Evolutionary conservation across 1,284 basidiomycete species (phyloP).

Genomic region (Cutaneotrichosporon dermatis): DNA sequence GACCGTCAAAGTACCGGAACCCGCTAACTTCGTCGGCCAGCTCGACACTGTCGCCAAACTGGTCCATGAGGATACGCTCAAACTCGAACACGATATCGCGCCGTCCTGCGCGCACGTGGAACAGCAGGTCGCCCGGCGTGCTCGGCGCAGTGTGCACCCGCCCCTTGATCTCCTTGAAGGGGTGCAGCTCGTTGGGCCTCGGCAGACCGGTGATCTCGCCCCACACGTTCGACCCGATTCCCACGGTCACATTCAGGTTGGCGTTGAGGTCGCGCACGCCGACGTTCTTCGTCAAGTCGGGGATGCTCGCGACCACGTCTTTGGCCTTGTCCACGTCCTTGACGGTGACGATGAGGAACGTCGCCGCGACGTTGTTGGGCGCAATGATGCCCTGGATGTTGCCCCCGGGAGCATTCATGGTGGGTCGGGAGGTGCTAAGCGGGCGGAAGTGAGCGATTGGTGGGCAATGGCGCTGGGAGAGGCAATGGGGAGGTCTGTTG

Average conservation of each 20-base stretch:
- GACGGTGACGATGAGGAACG: slow-evolving; percentile 29
- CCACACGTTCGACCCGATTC: slow-evolving; percentile 17
- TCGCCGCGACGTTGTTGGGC: slow-evolving; percentile 13
- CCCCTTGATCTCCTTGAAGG: slow-evolving; percentile 16
- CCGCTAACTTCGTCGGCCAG: slow-evolving; percentile 12
- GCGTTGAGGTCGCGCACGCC: slow-evolving; percentile 10
- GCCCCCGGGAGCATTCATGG: neutral
- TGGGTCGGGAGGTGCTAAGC: neutral
- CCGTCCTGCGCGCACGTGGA: slow-evolving; percentile 17
- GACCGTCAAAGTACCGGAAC: slow-evolving; percentile 23
- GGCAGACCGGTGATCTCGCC: slow-evolving; percentile 10
- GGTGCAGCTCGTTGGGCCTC: slow-evolving; percentile 12
- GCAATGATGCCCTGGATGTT: slow-evolving; percentile 11
- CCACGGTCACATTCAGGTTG: slow-evolving; percentile 10
- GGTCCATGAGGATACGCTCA: slow-evolving; percentile 12
- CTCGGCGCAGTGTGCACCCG: slow-evolving; percentile 9
- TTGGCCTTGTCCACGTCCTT: slow-evolving; percentile 3
- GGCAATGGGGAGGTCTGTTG: too few relatives aligned
- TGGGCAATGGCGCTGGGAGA: too few relatives aligned
- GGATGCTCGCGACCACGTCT: neutral
- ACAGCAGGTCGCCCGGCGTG: slow-evolving; percentile 17
- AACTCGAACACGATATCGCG: slow-evolving; percentile 21
- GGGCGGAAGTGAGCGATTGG: neutral
- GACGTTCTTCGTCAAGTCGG: slow-evolving; percentile 14
- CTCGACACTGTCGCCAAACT: slow-evolving; percentile 7